Percentiles rank a stretch among this genome's conserved stretches.
These are phyloP conservation scores for Penicillium sp. DNA, from an alignment of 2,329 filamentous ascomycete genomes.

Conservation along the genomic window DNA sequence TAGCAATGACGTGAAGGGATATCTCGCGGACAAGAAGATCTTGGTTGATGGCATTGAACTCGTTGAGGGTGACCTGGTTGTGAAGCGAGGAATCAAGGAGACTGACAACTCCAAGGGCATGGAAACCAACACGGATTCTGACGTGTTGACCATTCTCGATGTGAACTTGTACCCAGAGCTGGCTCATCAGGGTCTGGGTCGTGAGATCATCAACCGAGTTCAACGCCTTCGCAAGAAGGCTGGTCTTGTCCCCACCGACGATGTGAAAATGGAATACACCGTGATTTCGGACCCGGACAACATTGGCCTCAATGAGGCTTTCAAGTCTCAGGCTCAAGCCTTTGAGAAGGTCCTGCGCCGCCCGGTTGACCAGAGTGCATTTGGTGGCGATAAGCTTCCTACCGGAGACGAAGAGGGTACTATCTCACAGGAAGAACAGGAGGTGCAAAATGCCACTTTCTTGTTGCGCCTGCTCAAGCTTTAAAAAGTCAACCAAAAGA, in stretches of 20 bases:
- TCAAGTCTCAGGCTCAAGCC: conserved; percentile 64
- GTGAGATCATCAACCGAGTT: conserved; percentile 90
- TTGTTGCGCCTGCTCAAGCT: conserved; percentile 73
- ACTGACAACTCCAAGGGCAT: conserved; percentile 69
- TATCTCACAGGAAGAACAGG: conserved; percentile 80
- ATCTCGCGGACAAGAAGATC: conserved; percentile 71
- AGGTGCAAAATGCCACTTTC: conserved; percentile 80
- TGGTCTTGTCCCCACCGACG: conserved; percentile 84
- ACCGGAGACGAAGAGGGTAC: conserved; percentile 57
- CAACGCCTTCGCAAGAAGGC: conserved; percentile 94
- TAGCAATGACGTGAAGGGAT: conserved; percentile 77
- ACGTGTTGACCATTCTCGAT: conserved; percentile 90
- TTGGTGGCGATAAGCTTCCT: conserved; percentile 58
- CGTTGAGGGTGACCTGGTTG: conserved; percentile 76
- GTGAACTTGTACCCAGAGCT: conserved; percentile 78
- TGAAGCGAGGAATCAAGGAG: conserved; percentile 76
- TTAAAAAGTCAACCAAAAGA: conserved; percentile 42
- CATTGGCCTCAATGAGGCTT: conserved; percentile 69
- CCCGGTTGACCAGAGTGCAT: conserved; percentile 69
- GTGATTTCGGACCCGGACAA: conserved; percentile 77
- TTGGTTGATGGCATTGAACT: conserved; percentile 83
- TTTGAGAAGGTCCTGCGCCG: conserved; percentile 78
- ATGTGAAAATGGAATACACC: conserved; percentile 91
- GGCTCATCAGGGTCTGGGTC: conserved; percentile 80
- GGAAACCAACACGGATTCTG: conserved; percentile 84